A percentile compares a stretch with the other conserved stretches of the same genome.
Evolutionary conservation across 257 asterid genomes (phyloP).

Genomic region (Plectranthus barbatus): DNA sequence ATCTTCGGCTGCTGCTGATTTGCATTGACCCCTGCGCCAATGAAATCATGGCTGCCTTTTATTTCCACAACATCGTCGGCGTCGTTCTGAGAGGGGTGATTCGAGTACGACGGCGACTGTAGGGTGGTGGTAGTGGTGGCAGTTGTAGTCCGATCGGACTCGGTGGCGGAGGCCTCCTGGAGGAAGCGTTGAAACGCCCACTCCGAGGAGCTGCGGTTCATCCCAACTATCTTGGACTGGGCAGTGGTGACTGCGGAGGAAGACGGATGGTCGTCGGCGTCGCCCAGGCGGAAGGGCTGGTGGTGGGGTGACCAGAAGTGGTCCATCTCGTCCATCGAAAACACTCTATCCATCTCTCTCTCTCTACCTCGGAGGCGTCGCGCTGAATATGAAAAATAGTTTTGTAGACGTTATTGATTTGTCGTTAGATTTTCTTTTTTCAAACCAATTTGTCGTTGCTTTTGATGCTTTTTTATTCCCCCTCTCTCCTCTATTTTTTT

Average conservation of each 20-base stretch:
- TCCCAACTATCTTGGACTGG: slow-evolving; percentile 31
- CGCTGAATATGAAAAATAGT: not conserved
- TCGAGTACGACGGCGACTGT: slow-evolving; percentile 22
- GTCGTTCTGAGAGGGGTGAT: not conserved
- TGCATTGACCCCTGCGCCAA: not conserved
- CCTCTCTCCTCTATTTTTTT: too few species aligned
- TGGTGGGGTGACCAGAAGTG: slow-evolving; percentile 58
- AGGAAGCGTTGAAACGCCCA: slow-evolving; percentile 86
- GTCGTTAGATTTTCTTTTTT: too few species aligned
- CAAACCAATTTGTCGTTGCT: too few species aligned
- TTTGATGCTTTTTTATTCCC: too few species aligned
- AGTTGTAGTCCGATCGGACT: slow-evolving; percentile 27
- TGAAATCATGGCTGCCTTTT: slow-evolving; percentile 6
- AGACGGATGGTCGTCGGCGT: slow-evolving; percentile 20
- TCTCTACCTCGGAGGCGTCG: not conserved
- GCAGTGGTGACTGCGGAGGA: slow-evolving; percentile 25
- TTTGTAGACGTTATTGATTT: not conserved
- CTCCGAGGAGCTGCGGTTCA: slow-evolving; percentile 81
- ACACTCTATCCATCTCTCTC: slow-evolving; percentile 63
- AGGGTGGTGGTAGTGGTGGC: not conserved
- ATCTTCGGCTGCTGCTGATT: too few species aligned
- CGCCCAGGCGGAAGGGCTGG: slow-evolving; percentile 21
- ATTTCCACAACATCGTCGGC: slow-evolving; percentile 29
- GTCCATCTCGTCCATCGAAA: slow-evolving; percentile 61
- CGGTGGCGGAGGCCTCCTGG: slow-evolving; percentile 52